Evolutionary conservation across 176 grass and related monocot genomes (phyloP), one percentile per base, ranked within the genome.

Genomic region (Cenchrus purpureus): DNA sequence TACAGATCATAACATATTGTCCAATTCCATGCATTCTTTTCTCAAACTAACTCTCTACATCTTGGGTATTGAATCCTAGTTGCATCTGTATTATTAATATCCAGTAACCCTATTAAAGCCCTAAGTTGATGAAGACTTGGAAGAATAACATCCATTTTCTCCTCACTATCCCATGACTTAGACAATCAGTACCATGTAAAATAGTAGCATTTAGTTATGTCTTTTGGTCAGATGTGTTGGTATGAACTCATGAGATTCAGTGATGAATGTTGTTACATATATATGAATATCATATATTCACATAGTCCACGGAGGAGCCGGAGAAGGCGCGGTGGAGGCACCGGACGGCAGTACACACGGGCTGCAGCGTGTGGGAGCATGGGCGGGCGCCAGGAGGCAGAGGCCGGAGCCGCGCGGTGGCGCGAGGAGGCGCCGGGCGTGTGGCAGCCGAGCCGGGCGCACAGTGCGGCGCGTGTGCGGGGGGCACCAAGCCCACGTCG

Each of bases 141-240:
- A 34, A 52, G 14, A 74, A 64, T 40, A 8, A 5, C 45, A 65
- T 84, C 32, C 37, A 0, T 69, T 69, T 68, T 48, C 71, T 17
- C 10, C 15, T 20, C 12, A n/a, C 37, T 57, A 12, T 79, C 16
- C 16, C 45, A 32, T 79, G 53, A 34, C 61, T 15, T 49, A 49
- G 20, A 61, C 44, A 70, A 2, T 4, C 44, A 6, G 37, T 58
- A 42, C 49, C 12, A 62, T 79, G 7, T 88, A 13, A 44, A 70
- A 25, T 86, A 72, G 16, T 83, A 83, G 53, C 15, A 45, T 69
- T 62, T 81, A 13, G 65, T 64, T 45, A 22, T 56, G 13, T 22
- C 34, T 63, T 63, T 6, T 65, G 37, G 12, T 53, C 6, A 49
- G 73, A 40, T 66, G 6, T 65, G 12, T 74, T 83, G 31, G 12